Evolutionary conservation across 1,139 yeast species (phyloP), one percentile per base, ranked within the genome.

Genomic region (Blastobotrys serpentis): DNA sequence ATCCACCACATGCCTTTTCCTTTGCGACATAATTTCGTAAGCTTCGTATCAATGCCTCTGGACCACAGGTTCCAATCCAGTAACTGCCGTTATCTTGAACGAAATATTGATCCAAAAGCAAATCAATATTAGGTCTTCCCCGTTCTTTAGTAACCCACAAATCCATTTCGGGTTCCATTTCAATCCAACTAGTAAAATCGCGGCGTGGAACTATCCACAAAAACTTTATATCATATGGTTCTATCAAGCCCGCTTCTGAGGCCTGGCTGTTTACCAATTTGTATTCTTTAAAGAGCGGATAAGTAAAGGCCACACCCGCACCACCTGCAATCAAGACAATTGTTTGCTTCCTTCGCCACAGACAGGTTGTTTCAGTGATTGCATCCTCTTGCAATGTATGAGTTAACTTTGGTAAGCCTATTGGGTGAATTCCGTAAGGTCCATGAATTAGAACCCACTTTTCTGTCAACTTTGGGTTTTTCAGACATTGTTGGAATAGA

Each of bases 261-360:
- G 44, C 23, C 11, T 44, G 40, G 16, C 36, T 42, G 40, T 39
- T 50, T 16, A 49, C 45, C 21, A 23, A 45, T 38, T 48, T 40
- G 41, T 52, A 60, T 39, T 60, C 57, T 37, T 55, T 56, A 37
- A 49, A 60, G 23, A 61, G 48, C 7, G 66, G 63, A 47, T 52
- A 60, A 3, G 65, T 60, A 43, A 58, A 62, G 3, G 66, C 65
- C 4, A 62, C 60, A 3, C 66, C 65, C 2, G 65, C 59, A 2
- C 66, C 66, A 5, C 66, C 66, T 4, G 63, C 52, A 4, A 62
- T 53, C 14, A 62, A 52, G 4, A 62, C 46, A 13, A 62, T 50
- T 40, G 55, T 52, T 25, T 18, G 40, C 5, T 29, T 37, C 16
- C 19, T 13, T 33, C 17, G 17, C 4, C 13, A 13, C 19, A 33